Conservation (phyloP, 331 rosid species). For the Prunus yedoensis region DNA sequence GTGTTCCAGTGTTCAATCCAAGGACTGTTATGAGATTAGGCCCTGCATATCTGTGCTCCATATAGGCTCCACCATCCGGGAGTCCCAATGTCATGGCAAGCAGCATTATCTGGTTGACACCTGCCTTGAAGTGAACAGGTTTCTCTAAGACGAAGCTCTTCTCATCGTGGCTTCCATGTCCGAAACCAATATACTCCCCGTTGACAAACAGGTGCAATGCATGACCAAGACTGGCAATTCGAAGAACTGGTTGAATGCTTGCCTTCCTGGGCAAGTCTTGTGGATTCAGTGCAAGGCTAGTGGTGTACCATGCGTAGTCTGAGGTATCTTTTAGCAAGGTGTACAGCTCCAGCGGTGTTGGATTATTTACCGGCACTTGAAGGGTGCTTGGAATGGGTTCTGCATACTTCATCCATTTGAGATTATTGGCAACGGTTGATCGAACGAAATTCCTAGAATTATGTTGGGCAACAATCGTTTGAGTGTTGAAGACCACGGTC, state of each 20-base stretch:
- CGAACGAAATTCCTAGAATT: background rate
- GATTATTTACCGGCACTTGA: background rate
- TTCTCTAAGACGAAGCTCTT: constrained; percentile 5
- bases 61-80: constrained; percentile 10
- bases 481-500: constrained; percentile 4
- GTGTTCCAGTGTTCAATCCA: constrained; percentile 3
- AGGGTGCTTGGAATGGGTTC: background rate
- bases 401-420: background rate
- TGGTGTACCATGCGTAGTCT: constrained; percentile 19
- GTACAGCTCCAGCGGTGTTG: background rate
- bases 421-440: background rate
- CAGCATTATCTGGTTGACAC: background rate
- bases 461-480: background rate
- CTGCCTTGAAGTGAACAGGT: background rate
- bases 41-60: constrained; percentile 20
- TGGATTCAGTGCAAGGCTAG: background rate
- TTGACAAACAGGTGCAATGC: constrained; percentile 7
- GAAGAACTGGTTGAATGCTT: background rate
- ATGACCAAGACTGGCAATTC: constrained; percentile 11
- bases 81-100: constrained; percentile 10
- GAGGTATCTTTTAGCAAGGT: constrained; percentile 5
- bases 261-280: background rate
- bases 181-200: constrained; percentile 7
- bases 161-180: constrained; percentile 8
- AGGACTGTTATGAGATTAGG: background rate